phyloP scores from a whole-genome alignment of 1,284 basidiomycete species.

The Ceratobasidium sp. region DNA sequence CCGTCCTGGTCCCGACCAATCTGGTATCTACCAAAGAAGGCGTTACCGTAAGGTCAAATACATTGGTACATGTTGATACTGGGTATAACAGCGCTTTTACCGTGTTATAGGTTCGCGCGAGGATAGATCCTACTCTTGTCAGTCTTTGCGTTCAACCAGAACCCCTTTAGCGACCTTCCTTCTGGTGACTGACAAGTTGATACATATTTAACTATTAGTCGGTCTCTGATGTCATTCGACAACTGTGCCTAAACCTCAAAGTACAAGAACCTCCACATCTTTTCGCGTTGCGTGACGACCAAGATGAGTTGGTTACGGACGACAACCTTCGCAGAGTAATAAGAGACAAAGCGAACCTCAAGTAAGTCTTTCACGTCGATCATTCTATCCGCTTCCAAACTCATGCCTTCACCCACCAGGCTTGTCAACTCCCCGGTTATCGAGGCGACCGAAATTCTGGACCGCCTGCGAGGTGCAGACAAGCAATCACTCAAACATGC shows the following conservation, averaged over 20 bases:
- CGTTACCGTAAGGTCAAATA: slow-evolving; percentile 63
- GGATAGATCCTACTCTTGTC: slow-evolving; percentile 80
- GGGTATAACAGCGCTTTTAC: slow-evolving; percentile 6
- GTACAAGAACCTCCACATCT: slow-evolving; percentile 85
- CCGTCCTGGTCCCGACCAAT: slow-evolving; percentile 78
- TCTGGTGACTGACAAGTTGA: background rate
- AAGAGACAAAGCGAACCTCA: slow-evolving; percentile 80
- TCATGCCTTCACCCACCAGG: slow-evolving; percentile 58
- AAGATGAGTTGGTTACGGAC: slow-evolving; percentile 91
- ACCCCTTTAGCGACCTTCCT: slow-evolving; percentile 22
- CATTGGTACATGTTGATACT: slow-evolving; percentile 1
- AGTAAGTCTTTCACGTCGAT: slow-evolving; percentile 66
- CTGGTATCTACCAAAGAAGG: slow-evolving; percentile 81
- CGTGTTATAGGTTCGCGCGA: slow-evolving; percentile 64
- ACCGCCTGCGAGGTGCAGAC: slow-evolving; percentile 76
- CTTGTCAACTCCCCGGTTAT: slow-evolving; percentile 85
- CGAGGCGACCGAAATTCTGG: slow-evolving; percentile 84
- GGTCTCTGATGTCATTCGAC: slow-evolving; percentile 83
- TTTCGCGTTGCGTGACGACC: slow-evolving; percentile 89
- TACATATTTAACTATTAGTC: slow-evolving; percentile 55
- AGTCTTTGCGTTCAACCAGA: slow-evolving; percentile 15
- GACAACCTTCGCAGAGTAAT: slow-evolving; percentile 88
- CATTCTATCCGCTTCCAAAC: background rate
- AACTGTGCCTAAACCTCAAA: slow-evolving; percentile 83
- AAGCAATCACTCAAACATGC: slow-evolving; percentile 75